Percentiles rank a stretch among this genome's conserved stretches.
Evolutionary conservation across 1,139 yeast species (phyloP).

Genomic region (Pneumocystis canis): DNA sequence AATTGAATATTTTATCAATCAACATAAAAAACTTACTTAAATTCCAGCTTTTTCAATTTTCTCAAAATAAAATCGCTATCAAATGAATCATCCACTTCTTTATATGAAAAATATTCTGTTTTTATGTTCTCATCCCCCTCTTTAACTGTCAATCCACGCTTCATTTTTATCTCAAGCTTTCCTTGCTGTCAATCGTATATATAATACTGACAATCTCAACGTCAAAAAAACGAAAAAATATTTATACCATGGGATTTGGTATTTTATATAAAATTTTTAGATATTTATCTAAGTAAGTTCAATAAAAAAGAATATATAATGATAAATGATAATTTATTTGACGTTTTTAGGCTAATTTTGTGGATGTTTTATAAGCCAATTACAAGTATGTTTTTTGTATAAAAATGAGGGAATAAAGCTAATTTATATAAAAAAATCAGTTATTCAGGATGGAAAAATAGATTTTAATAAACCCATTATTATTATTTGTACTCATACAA

Average conservation of each 20-base stretch:
- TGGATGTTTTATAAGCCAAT: not conserved
- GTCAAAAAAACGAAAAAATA: not conserved
- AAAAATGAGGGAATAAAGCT: not conserved
- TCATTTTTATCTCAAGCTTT: not conserved
- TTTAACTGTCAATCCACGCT: not conserved
- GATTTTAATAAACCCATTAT: not conserved
- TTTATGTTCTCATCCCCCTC: no score
- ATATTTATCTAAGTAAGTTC: not conserved
- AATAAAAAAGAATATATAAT: not conserved
- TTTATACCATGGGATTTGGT: not conserved
- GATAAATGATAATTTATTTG: not conserved
- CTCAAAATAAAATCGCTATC: not conserved
- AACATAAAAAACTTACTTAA: not conserved
- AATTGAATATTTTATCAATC: not conserved
- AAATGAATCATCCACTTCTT: not conserved
- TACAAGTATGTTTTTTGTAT: not conserved
- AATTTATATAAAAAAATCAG: not conserved
- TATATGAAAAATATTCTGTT: no score
- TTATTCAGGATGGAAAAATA: not conserved
- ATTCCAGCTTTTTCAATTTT: not conserved
- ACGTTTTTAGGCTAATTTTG: not conserved
- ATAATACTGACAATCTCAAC: no score
- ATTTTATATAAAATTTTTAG: not conserved
- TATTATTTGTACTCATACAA: not conserved
- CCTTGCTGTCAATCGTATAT: no score